Evolutionary conservation across 1,284 basidiomycete genomes (phyloP).

Genomic region (Moesziomyces aphidis): DNA sequence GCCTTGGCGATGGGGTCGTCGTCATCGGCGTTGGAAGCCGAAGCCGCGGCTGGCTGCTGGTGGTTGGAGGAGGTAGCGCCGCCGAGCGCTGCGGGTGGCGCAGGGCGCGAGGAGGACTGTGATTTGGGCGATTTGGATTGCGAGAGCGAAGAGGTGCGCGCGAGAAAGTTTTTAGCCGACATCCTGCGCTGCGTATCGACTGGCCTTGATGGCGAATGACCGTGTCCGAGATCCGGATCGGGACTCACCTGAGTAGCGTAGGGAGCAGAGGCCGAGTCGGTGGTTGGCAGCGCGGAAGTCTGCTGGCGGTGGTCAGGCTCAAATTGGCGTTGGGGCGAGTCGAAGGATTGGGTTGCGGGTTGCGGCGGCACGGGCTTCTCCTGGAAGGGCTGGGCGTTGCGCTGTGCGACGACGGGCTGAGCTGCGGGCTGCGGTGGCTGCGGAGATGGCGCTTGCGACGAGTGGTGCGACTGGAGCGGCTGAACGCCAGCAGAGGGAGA

Average conservation of each 20-base stretch:
- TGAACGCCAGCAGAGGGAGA: conserved; percentile 1
- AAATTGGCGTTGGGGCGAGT: conserved; percentile 11
- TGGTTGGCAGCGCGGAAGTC: conserved; percentile 4
- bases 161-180: conserved; percentile 56
- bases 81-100: conserved; percentile 33
- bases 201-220: not conserved
- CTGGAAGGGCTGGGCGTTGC: conserved; percentile 18
- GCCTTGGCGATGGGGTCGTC: conserved; percentile 82
- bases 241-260: conserved; percentile 37
- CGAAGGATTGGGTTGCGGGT: conserved; percentile 9
- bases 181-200: conserved; percentile 37
- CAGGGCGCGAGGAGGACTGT: conserved; percentile 30
- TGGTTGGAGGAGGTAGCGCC: conserved; percentile 4
- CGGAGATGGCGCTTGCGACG: conserved; percentile 11
- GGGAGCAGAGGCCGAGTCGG: conserved; percentile 9
- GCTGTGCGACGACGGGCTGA: conserved; percentile 12
- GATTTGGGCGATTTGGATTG: conserved; percentile 30
- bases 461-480: conserved; percentile 8
- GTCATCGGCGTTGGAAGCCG: conserved; percentile 67
- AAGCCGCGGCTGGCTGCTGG: conserved; percentile 4
- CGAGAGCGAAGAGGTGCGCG: conserved; percentile 59
- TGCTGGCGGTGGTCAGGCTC: conserved; percentile 23
- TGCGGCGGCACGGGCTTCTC: conserved; percentile 39
- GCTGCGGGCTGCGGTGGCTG: conserved; percentile 17
- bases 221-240: not conserved